Conservation (phyloP, 2,329 filamentous ascomycete genomes). For the Sclerotinia minor region DNA sequence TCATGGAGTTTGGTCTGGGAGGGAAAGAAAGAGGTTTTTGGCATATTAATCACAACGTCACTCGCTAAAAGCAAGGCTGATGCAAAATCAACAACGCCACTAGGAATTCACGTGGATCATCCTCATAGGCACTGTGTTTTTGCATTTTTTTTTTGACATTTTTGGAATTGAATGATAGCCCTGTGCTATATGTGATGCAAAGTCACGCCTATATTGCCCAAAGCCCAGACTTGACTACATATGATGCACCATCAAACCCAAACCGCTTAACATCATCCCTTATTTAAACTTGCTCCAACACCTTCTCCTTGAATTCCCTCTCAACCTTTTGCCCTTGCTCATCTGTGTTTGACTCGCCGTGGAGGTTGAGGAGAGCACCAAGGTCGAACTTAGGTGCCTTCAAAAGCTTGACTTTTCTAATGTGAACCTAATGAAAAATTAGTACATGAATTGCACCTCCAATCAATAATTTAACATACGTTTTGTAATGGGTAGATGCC, state of each 20-base stretch:
- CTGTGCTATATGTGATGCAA: conserved; percentile 40
- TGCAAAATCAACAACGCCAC: conserved; percentile 13
- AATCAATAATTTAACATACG: conserved; percentile 55
- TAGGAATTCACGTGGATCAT: conserved; percentile 15
- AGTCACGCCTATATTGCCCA: conserved; percentile 41
- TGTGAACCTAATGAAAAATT: conserved; percentile 76
- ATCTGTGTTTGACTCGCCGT: conserved; percentile 95
- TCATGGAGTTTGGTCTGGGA: not conserved
- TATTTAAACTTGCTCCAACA: conserved; percentile 88
- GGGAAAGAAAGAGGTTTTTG: conserved; percentile 7
- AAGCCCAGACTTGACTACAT: conserved; percentile 42
- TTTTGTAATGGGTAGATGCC: conserved; percentile 99
- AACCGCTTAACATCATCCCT: conserved; percentile 34
- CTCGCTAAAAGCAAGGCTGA: conserved; percentile 21
- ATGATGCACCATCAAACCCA: conserved; percentile 41
- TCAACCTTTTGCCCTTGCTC: conserved; percentile 98
- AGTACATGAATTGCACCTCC: conserved; percentile 36
- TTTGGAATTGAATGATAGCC: conserved; percentile 37
- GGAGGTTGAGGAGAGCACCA: conserved; percentile 90
- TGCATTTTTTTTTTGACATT: conserved; percentile 34
- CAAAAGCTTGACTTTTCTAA: conserved; percentile 99
- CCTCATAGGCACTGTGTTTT: conserved; percentile 26
- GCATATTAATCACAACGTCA: conserved; percentile 27
- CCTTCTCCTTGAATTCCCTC: conserved; percentile 98
- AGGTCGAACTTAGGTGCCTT: conserved; percentile 99